Conservation (phyloP, 208 protist species). For the Leptomonas pyrrhocoris region DNA sequence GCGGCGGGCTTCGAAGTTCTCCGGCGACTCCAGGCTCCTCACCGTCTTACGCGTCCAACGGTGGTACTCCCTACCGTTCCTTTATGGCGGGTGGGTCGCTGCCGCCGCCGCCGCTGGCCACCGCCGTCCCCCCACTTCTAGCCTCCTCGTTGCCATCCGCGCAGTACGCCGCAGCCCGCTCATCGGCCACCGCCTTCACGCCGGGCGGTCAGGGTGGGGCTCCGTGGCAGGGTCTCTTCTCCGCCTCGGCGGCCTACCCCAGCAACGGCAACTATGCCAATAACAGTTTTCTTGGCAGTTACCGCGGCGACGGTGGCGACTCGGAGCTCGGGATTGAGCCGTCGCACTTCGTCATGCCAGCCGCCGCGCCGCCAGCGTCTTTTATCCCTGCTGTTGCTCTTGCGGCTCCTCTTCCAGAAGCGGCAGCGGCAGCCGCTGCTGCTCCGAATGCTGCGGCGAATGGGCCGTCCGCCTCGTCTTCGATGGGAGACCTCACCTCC, state of each 20-base stretch:
- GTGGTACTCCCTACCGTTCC: neutral
- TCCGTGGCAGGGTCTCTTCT: constrained; percentile 17
- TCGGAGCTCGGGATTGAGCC: constrained; percentile 20
- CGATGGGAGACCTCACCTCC: neutral
- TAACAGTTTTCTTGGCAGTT: neutral
- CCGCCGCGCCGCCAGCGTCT: neutral
- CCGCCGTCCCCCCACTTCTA: constrained; percentile 1
- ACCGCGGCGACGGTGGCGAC: constrained; percentile 13
- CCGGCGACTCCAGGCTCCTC: neutral
- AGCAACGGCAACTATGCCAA: neutral
- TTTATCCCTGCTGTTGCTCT: neutral
- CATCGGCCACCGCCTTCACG: neutral
- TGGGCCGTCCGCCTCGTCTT: neutral
- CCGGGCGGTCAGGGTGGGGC: neutral
- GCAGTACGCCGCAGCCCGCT: neutral
- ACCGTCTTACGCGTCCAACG: neutral
- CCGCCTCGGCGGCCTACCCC: neutral
- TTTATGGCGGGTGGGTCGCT: constrained; percentile 21
- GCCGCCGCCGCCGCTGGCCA: constrained; percentile 24
- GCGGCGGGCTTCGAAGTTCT: neutral
- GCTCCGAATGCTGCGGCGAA: neutral
- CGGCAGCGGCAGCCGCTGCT: neutral
- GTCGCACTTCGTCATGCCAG: constrained; percentile 19
- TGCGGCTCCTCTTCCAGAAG: neutral
- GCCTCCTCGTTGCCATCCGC: constrained; percentile 1